These are phyloP conservation scores for Fagus crenata DNA, from an alignment of 306 rosid genomes.

Conservation along the genomic window DNA sequence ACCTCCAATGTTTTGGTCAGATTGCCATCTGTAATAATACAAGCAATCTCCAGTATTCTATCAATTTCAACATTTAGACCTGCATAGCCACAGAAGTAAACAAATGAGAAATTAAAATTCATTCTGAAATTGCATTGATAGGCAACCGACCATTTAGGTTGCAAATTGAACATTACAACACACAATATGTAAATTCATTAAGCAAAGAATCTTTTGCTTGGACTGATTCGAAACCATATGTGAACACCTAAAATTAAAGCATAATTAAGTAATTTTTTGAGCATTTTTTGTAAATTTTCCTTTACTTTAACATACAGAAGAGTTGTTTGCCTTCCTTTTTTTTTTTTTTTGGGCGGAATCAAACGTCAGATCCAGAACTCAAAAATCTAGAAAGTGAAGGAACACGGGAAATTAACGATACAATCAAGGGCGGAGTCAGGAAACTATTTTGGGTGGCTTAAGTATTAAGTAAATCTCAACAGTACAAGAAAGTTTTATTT, in stretches of 20 bases:
- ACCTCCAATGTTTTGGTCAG: slow-evolving; percentile 81
- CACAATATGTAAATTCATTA: background rate
- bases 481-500: too few relatives aligned
- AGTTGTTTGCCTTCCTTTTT: background rate
- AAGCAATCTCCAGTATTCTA: slow-evolving; percentile 91
- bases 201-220: slow-evolving; percentile 12
- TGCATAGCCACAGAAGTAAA: slow-evolving; percentile 35
- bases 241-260: background rate
- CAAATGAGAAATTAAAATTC: background rate
- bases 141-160: slow-evolving; percentile 5
- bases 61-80: slow-evolving; percentile 87
- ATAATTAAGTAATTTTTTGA: background rate
- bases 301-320: background rate
- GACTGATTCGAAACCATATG: background rate
- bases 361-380: background rate
- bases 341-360: background rate
- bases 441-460: too few relatives aligned
- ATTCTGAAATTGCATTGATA: background rate
- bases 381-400: slow-evolving; percentile 12
- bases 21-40: slow-evolving; percentile 80
- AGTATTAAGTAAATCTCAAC: too few relatives aligned
- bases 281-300: background rate
- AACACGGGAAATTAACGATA: background rate
- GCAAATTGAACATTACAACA: slow-evolving; percentile 8
- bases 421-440: background rate